Evolutionary conservation across 1,284 basidiomycete species (phyloP), one percentile per base, ranked within the genome.

Genomic region (Marasmius sp.): DNA sequence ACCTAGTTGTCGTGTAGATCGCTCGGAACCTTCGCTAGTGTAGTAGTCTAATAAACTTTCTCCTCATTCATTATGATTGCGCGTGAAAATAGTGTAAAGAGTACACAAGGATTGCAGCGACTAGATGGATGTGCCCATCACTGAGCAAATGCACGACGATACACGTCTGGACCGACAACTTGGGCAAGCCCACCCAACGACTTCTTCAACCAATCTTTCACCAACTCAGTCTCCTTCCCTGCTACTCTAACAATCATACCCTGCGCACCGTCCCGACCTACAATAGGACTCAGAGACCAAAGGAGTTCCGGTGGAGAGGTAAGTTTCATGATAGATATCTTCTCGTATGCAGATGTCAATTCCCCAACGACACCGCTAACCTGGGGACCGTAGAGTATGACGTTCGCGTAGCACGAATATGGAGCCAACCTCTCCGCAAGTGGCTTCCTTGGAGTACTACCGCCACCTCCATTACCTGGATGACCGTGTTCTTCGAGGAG

Each of bases 381-480:
- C 57, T 80, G 74, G 0, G 89, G 85, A 1, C 94, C 94, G 64
- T 82, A 85, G 50, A 97, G 79, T 63, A 95, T 78, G 5, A 95
- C 75, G 58, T 86, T 94, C 16, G 92, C 94, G 70, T 95, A 96
- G 74, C 93, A 95, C 1, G 86, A 84, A 70, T 94, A 97, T 1
- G 92, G 92, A 6, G 77, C 77, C 61, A 95, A 80, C 49, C 83
- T 82, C 33, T 88, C 81, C 11, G 74, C 78, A n/a, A 94, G 80
- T 6, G 80, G 75, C 49, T 85, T 80, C 45, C 67, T 64, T 10
- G 79, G 75, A 22, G 83, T 65, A 16, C 9, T 12, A 14, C 58
- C 51, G 6, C 61, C 33, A 20, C 63, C 33, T 37, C 61, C 63
- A 37, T 61, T 61, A 38, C 66, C 58, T 18, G 2, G 27, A 27